Evolutionary conservation across 2,329 filamentous ascomycete species (phyloP), one percentile per base, ranked within the genome.

Genomic region (Monosporascus sp.): DNA sequence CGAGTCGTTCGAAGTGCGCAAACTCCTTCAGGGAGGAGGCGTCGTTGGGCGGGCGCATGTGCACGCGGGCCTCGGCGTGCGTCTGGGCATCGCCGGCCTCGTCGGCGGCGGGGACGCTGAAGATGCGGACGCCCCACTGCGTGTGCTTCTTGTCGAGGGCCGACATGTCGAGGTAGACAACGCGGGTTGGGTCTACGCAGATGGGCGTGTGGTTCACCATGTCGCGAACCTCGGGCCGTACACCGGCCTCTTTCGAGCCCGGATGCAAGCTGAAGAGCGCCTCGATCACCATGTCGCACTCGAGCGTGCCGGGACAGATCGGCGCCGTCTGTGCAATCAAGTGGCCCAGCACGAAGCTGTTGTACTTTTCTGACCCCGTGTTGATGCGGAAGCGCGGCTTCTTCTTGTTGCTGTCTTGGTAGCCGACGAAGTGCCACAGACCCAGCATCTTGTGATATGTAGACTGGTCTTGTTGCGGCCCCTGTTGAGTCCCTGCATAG

Each of bases 351-450:
- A 76, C 48, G 5, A 71, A 53, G 0, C 57, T 45, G 25, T 68
- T 47, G 54, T 70, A 78, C 27, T 67, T 60, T 0, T 64, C 50
- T 0, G 52, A 61, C 6, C 47, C 49, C 0, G 70, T 72, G 54
- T 75, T 72, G 59, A 78, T 65, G 0, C 64, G 65, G 65, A 77
- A 77, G 0, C 65, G 61, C 1, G 67, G 65, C 4, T 47, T 49
- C n/a, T 51, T 27, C 24, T 45, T 34, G 3, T 18, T 47, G 18
- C 49, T 46, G 44, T 55, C 50, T 41, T 55, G 53, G 41, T 45
- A 53, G 14, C 52, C 54, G 22, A 46, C 20, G 41, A 57, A 53
- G 5, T 27, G 49, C 20, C 54, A 22, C 7, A 54, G 47, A 8
- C 38, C 50, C 2, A 22, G 22, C 22, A 22, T 22, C 22, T 22